These are phyloP conservation scores for Arachis hypogaea DNA, from an alignment of 306 rosid genomes.

Conservation along the genomic window DNA sequence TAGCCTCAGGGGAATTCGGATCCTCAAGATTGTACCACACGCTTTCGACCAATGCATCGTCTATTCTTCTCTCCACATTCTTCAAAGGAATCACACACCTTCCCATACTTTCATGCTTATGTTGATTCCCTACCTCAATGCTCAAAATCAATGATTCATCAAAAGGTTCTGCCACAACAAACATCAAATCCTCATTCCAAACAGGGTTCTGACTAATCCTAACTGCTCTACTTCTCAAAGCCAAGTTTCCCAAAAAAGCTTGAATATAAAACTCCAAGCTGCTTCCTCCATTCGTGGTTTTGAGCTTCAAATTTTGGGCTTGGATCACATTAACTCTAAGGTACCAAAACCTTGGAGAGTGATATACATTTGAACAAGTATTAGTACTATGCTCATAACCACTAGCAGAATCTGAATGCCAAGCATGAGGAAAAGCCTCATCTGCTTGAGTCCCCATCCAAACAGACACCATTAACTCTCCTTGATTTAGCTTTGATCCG, in stretches of 20 bases:
- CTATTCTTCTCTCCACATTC: constrained; percentile 37
- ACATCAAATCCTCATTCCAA: constrained; percentile 53
- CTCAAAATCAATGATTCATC: constrained; percentile 41
- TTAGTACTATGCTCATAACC: neutral
- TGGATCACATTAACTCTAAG: constrained; percentile 50
- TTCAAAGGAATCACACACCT: constrained; percentile 31
- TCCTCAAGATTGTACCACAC: constrained; percentile 43
- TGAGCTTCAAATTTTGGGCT: constrained; percentile 37
- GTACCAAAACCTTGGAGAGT: constrained; percentile 51
- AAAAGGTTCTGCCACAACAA: constrained; percentile 52
- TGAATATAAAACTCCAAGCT: constrained; percentile 39
- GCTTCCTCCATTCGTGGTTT: neutral
- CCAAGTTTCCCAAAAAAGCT: constrained; percentile 40
- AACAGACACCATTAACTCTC: constrained; percentile 46
- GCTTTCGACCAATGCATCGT: constrained; percentile 14
- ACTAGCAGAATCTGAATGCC: constrained; percentile 21
- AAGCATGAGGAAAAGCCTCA: constrained; percentile 40
- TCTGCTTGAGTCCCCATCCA: constrained; percentile 59
- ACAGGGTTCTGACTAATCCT: constrained; percentile 38
- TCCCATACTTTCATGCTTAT: constrained; percentile 40
- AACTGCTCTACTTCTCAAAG: constrained; percentile 31
- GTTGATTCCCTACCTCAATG: constrained; percentile 30
- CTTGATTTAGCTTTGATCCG: constrained; percentile 19
- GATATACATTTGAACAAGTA: constrained; percentile 33
- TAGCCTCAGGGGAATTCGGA: constrained; percentile 7